These are phyloP conservation scores for Bondarzewia mesenterica DNA, from an alignment of 1,284 basidiomycete genomes.

Conservation along the genomic window DNA sequence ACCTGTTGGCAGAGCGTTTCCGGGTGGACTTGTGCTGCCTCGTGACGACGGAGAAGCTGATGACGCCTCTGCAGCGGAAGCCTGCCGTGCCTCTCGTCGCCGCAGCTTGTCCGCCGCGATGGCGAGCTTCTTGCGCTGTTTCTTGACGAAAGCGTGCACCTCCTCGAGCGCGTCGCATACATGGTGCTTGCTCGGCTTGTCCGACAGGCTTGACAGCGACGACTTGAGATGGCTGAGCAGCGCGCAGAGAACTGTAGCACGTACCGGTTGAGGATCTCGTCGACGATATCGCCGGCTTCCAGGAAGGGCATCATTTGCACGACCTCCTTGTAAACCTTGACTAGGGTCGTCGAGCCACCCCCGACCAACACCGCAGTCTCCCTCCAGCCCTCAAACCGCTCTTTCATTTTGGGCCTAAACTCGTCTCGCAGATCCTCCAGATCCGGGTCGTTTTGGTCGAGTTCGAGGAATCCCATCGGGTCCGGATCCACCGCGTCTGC, in stretches of 20 bases:
- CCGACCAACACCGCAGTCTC: slow-evolving; percentile 27
- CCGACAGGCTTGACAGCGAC: slow-evolving; percentile 31
- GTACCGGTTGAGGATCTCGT: slow-evolving; percentile 46
- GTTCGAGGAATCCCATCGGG: slow-evolving; percentile 39
- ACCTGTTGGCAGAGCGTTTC: too few relatives aligned
- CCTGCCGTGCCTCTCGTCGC: too few relatives aligned
- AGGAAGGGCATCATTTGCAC: slow-evolving; percentile 49
- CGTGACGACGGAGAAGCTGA: too few relatives aligned
- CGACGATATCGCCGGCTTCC: slow-evolving; percentile 37
- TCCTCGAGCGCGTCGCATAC: slow-evolving; percentile 37
- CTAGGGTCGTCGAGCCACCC: slow-evolving; percentile 26
- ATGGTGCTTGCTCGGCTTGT: slow-evolving; percentile 44
- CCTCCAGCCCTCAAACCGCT: slow-evolving; percentile 48
- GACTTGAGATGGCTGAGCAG: not conserved
- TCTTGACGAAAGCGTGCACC: not conserved
- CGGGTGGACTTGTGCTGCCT: too few relatives aligned
- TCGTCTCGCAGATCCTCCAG: slow-evolving; percentile 51
- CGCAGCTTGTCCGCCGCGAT: not conserved
- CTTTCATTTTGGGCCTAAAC: slow-evolving; percentile 45
- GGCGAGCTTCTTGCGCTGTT: not conserved
- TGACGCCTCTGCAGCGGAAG: too few relatives aligned
- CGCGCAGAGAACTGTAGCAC: slow-evolving; percentile 11
- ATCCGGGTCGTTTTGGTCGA: slow-evolving; percentile 47
- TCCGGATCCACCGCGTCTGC: slow-evolving; percentile 32
- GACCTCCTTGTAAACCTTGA: slow-evolving; percentile 33